These are phyloP conservation scores for Xylaria polymorpha DNA, from an alignment of 2,329 filamentous ascomycete genomes.

Conservation along the genomic window DNA sequence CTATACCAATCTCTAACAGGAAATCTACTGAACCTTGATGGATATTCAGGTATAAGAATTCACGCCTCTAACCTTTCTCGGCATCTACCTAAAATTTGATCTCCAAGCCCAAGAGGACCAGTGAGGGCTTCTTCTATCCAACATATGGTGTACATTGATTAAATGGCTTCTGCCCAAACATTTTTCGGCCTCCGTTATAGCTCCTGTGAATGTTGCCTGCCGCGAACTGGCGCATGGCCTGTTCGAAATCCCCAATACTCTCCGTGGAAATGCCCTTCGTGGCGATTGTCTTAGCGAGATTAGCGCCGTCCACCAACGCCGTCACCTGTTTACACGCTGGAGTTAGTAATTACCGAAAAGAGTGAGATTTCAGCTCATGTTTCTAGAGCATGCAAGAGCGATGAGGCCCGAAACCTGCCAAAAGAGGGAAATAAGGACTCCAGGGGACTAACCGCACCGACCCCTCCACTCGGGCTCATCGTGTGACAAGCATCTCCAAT, in stretches of 20 bases:
- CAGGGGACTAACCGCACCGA: too few species aligned
- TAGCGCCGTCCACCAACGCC: constrained; percentile 38
- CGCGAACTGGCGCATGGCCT: constrained; percentile 19
- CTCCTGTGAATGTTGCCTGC: constrained; percentile 15
- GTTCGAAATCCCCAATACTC: constrained; percentile 17
- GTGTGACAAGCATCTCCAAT: constrained; percentile 31
- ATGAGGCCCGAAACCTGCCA: too few species aligned
- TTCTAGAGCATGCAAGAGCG: too few species aligned
- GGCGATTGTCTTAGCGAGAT: constrained; percentile 11
- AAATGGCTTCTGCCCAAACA: constrained; percentile 26
- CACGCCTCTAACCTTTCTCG: background rate
- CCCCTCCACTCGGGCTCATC: constrained; percentile 39
- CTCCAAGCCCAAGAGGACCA: too few species aligned
- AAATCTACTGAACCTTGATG: background rate
- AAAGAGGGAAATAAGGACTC: too few species aligned
- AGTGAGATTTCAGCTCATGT: too few species aligned
- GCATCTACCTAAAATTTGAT: background rate
- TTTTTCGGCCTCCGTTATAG: constrained; percentile 18
- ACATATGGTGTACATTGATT: constrained; percentile 9
- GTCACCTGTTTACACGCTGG: too few species aligned
- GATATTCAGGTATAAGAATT: background rate
- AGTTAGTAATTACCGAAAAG: too few species aligned
- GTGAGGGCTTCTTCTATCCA: background rate
- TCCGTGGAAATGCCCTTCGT: constrained; percentile 12
- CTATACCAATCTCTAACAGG: too few species aligned